Evolutionary conservation across 768 basidiomycete species (phyloP), one percentile per base, ranked within the genome.

Genomic region (Mycena pura): DNA sequence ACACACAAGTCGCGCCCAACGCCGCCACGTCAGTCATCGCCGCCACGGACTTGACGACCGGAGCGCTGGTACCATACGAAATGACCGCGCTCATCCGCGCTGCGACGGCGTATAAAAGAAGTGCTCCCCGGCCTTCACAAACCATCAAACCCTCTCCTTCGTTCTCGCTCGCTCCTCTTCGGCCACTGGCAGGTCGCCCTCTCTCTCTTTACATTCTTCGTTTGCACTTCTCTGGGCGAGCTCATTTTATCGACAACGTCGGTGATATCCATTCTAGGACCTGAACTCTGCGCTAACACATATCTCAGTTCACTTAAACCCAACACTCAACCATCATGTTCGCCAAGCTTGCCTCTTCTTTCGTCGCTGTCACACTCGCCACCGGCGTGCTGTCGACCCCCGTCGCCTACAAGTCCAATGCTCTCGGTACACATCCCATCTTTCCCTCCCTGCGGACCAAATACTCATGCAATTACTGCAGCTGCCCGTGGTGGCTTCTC

Each of bases 401-500:
- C 31, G 31, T 51, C n/a, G 25, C 60, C 15, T 56, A 31, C 36
- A 57, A 45, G 19, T 46, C 49, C 24, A 52, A 40, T 32, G 32
- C 47, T 8, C 44, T 62, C 21, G 55, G 55, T 56, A 41, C 17
- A 7, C 39, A 21, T 6, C 13, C 11, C 25, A 17, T 4, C 10
- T 40, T 36, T 5, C 11, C 4, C 2, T 29, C 15, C 8, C 15
- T 22, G 8, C 8, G 13, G 10, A 14, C 24, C n/a, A 11, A 19
- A 17, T 10, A 34, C 9, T 36, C 22, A 32, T 15, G 36, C 9
- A 15, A 29, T 41, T n/a, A 17, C n/a, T 25, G 21, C 55, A 62
- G 61, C 14, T 57, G 61, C 61, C 29, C 61, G 61, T 25, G 56
- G 56, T 19, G 19, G 39, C 25, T 32, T 25, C 6, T 75, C 75